These are phyloP conservation scores for Maudiozyma bulderi DNA, from an alignment of 805 yeast genomes.

Conservation along the genomic window DNA sequence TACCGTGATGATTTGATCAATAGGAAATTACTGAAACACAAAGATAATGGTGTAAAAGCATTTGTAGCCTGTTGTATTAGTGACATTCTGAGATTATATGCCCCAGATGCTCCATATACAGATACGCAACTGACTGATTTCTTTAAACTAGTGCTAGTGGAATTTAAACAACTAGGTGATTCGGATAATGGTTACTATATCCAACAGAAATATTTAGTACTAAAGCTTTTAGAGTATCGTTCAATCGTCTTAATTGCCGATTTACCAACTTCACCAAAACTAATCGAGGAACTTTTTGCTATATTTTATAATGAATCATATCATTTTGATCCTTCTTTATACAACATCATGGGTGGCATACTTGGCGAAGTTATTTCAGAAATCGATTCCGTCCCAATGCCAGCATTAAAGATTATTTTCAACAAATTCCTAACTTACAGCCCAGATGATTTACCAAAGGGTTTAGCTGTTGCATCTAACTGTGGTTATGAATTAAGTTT, in stretches of 20 bases:
- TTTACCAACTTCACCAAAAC: slow-evolving; percentile 47
- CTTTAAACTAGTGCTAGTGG: slow-evolving; percentile 56
- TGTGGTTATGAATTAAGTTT: slow-evolving; percentile 60
- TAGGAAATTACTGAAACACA: slow-evolving; percentile 48
- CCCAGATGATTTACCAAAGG: slow-evolving; percentile 21
- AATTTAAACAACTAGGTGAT: slow-evolving; percentile 48
- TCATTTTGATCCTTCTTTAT: slow-evolving; percentile 43
- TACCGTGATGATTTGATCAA: slow-evolving; percentile 46
- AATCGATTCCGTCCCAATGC: slow-evolving; percentile 50
- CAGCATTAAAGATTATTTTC: slow-evolving; percentile 52
- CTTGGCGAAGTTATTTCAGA: slow-evolving; percentile 68
- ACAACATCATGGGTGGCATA: slow-evolving; percentile 58
- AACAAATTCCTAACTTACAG: slow-evolving; percentile 45
- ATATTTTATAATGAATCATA: slow-evolving; percentile 46
- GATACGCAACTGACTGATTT: slow-evolving; percentile 51
- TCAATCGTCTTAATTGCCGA: slow-evolving; percentile 68
- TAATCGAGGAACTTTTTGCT: slow-evolving; percentile 49
- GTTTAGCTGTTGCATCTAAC: slow-evolving; percentile 28
- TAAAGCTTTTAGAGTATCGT: slow-evolving; percentile 64
- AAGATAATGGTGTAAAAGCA: slow-evolving; percentile 61
- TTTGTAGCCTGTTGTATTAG: slow-evolving; percentile 63
- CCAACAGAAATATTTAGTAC: slow-evolving; percentile 56
- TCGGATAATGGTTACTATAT: slow-evolving; percentile 49
- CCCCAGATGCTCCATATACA: slow-evolving; percentile 86
- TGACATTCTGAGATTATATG: slow-evolving; percentile 67